Conservation (phyloP, 202 grass and related monocot genomes). For the Carex arenaria region DNA sequence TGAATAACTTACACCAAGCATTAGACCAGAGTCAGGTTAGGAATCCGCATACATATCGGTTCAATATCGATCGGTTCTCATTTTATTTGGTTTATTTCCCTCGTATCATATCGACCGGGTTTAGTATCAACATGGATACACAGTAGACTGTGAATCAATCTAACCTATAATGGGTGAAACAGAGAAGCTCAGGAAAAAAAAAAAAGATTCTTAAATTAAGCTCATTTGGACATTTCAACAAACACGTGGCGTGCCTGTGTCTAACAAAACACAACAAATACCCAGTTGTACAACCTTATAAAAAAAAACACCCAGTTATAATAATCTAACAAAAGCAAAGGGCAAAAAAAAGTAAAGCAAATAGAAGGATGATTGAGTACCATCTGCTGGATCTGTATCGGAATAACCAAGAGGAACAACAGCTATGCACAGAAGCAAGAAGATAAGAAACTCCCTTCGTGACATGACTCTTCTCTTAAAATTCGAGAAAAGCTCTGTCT, state of each 20-base stretch:
- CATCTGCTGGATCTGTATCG: conserved; percentile 10
- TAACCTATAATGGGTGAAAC: neutral
- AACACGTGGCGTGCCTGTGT: neutral
- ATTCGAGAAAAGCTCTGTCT: neutral
- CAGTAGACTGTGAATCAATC: neutral
- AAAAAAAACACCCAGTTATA: neutral
- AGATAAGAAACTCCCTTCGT: neutral
- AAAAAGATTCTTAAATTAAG: neutral
- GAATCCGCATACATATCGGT: neutral
- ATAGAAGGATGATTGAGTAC: neutral
- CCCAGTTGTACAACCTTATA: too few relatives aligned
- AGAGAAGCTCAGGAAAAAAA: neutral
- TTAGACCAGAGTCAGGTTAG: neutral
- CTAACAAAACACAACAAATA: neutral
- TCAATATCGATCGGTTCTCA: neutral
- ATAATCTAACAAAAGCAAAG: neutral
- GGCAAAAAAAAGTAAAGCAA: neutral
- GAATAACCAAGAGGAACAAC: neutral
- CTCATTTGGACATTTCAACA: neutral
- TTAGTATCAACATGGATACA: neutral
- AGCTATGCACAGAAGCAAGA: conserved; percentile 10
- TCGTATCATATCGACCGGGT: neutral
- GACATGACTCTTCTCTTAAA: neutral
- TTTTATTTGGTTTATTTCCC: neutral
- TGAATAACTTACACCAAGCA: too few relatives aligned